Conservation (phyloP, 805 yeast species). For the Schizosaccharomyces japonicus region DNA sequence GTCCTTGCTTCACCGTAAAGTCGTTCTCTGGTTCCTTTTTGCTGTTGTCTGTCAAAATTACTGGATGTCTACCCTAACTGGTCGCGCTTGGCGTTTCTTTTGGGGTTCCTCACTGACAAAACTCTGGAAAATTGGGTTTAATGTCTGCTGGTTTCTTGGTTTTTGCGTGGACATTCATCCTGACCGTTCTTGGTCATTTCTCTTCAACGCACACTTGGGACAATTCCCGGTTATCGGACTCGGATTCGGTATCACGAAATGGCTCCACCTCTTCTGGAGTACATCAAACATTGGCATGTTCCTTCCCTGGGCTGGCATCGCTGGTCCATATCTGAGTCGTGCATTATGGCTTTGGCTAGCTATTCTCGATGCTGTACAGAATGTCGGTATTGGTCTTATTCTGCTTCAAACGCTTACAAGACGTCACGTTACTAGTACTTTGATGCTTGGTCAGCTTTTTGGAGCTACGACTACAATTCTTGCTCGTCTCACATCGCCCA, state of each 20-base stretch:
- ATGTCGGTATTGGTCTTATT: constrained; percentile 2
- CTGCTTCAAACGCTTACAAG: constrained; percentile 4
- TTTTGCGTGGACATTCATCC: no score
- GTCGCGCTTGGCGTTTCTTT: constrained; percentile 3
- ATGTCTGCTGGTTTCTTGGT: not conserved
- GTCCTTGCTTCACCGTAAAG: not conserved
- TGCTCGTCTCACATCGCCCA: constrained; percentile 1
- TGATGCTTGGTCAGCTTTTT: not conserved
- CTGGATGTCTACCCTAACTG: constrained; percentile 1
- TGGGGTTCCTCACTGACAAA: not conserved
- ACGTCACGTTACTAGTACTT: constrained; percentile 1
- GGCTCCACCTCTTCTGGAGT: constrained; percentile 4
- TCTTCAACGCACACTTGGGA: constrained; percentile 1
- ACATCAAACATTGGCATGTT: constrained; percentile 3
- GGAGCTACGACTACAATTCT: not conserved
- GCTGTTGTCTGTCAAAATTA: constrained; percentile 1
- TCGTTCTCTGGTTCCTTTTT: constrained; percentile 3
- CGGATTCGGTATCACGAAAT: constrained; percentile 2
- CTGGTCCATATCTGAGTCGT: constrained; percentile 4
- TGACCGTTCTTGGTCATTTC: not conserved
- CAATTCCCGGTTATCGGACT: constrained; percentile 1
- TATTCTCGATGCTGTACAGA: constrained; percentile 3
- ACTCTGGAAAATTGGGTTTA: not conserved
- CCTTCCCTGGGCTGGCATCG: constrained; percentile 5
- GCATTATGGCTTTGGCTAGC: constrained; percentile 5